Conservation (phyloP, 2,329 filamentous ascomycete species). For the Sclerotinia minor region DNA sequence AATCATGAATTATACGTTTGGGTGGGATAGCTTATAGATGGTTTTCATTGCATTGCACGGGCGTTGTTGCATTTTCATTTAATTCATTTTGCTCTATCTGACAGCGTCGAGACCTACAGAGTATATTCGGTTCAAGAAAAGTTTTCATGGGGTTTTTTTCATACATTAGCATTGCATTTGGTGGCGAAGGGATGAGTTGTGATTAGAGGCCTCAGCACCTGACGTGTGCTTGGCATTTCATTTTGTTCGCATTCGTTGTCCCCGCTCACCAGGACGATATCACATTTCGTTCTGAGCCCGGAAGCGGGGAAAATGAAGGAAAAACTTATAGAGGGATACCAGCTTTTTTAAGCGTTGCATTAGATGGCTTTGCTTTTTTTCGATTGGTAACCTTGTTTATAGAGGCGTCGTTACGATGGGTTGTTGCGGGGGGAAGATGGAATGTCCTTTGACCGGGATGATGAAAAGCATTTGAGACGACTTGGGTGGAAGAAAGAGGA, state of each 20-base stretch:
- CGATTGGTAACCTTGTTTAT: constrained; percentile 17
- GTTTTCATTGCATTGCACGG: constrained; percentile 26
- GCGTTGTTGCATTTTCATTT: constrained; percentile 25
- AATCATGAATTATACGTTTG: constrained; percentile 31
- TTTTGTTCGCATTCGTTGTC: constrained; percentile 14
- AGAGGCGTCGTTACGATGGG: constrained; percentile 22
- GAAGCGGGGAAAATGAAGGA: constrained; percentile 7
- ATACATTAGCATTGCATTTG: constrained; percentile 24
- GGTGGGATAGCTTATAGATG: constrained; percentile 21
- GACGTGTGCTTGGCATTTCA: not conserved
- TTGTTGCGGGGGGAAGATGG: constrained; percentile 17
- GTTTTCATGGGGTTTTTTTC: constrained; percentile 21
- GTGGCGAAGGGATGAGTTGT: constrained; percentile 19
- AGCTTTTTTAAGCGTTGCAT: constrained; percentile 19
- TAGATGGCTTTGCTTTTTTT: constrained; percentile 24
- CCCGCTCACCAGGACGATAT: not conserved
- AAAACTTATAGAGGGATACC: constrained; percentile 22
- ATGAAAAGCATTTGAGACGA: constrained; percentile 22
- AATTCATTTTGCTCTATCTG: constrained; percentile 8
- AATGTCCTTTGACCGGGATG: constrained; percentile 20
- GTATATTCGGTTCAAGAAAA: constrained; percentile 18
- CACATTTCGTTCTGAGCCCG: constrained; percentile 12
- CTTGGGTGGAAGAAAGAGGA: constrained; percentile 18
- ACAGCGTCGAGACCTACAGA: constrained; percentile 14
- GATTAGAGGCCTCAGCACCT: not conserved